Base-by-base conservation (phyloP, 2,329 filamentous ascomycete species). In the Dactylellina sp. region DNA sequence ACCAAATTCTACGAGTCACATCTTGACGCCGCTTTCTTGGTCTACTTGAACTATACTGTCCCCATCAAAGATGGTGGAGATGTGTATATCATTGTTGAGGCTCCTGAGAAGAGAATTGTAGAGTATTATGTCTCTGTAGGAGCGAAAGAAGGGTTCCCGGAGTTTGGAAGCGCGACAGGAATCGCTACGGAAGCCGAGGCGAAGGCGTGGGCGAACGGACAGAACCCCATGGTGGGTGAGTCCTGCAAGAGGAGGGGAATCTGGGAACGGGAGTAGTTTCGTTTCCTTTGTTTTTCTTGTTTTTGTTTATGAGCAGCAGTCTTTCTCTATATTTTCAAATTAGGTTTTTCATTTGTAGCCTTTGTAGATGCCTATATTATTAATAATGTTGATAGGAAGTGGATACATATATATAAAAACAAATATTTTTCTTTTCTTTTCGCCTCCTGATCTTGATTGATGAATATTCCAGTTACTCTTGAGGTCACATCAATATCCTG, bases 61-160 rank as follows among this genome's bases (percentile, higher is more conserved):
- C 55, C 61, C 0, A 35, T 66, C 11, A 37, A 12, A 6, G 66
- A 55, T 46, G 47, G 37, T 24, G 70, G 70, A 6, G 49, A 74
- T n/a, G 49, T 74, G 25, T 74, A 66, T 39, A 66, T 74, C 9
- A 47, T 74, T 16, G 70, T 74, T 7, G 61, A 74, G 22, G 28
- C 11, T 3, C 24, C 28, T 9, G 70, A 74, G 47, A 74, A 62
- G 70, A 55, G 70, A 20, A 44, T 74, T 35, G 44, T 49, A n/a
- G 70, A 74, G 37, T 66, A 50, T 49, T 74, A 57, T 74, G 61
- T 74, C 37, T 39, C 70, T 1, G 61, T 74, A 11, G 70, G 70
- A 12, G 40, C 37, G 61, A 42, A 20, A 16, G 61, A 66, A n/a
- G 61, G 32, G 40, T 53, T 64, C 16, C 55, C 53, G 18, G 22